Conservation (phyloP, 345 rosid species). For the Turnera subulata region DNA sequence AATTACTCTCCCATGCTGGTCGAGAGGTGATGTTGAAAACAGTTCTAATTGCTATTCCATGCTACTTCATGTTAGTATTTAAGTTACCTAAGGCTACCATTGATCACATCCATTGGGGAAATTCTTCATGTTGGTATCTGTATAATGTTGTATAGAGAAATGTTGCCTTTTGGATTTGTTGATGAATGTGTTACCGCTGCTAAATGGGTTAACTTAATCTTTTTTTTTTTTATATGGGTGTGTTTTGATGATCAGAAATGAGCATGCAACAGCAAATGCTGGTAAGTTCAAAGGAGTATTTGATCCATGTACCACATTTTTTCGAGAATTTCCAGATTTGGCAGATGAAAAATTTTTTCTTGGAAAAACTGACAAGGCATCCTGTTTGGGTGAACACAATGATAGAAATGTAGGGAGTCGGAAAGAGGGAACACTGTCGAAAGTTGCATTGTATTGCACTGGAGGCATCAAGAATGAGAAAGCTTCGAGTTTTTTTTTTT, state of each 20-base stretch:
- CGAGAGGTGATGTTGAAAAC: no score
- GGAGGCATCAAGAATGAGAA: conserved; percentile 97
- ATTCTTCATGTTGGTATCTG: no score
- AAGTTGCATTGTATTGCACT: conserved; percentile 94
- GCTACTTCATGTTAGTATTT: no score
- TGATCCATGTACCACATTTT: conserved; percentile 82
- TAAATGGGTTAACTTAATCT: no score
- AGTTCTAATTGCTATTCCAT: no score
- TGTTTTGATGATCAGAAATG: conserved; percentile 86
- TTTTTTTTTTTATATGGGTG: no score
- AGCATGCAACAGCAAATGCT: conserved; percentile 81
- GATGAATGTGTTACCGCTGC: no score
- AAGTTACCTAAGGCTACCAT: no score
- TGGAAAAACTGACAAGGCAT: conserved; percentile 28
- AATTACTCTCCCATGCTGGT: no score
- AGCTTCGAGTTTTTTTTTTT: conserved; percentile 93
- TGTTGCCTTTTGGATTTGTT: no score
- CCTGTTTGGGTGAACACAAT: conserved; percentile 22
- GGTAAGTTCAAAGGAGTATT: conserved; percentile 96
- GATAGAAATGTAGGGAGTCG: conserved; percentile 20
- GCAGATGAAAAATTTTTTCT: conserved; percentile 54
- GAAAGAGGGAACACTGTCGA: conserved; percentile 40
- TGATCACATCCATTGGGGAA: no score
- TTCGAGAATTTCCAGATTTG: conserved; percentile 90
- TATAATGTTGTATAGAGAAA: no score